Base-by-base conservation (phyloP, 495 filamentous ascomycete genomes). In the Penicillium malachiteum region DNA sequence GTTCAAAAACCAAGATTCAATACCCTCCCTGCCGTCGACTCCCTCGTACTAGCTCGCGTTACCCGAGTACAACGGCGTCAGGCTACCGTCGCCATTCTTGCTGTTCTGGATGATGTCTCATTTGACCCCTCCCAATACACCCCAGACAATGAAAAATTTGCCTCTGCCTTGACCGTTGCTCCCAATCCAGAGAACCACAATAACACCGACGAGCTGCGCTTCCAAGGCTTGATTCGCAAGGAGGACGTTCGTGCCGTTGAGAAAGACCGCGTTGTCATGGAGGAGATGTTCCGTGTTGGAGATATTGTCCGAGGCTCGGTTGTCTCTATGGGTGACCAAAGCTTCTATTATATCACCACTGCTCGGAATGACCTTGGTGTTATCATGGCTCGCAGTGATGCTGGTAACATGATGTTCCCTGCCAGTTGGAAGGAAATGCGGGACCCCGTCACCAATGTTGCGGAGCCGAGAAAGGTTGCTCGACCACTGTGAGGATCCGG, bases 221-320 rank as follows among this genome's bases (percentile, higher is more conserved):
- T 77, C 68, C 74, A 72, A 43, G 78, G 71, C 7, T 63, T 78
- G 12, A 79, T 86, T 42, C 80, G 93, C 8, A 84, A 84, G 57
- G 93, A 97, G 72, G 94, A 98, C 64, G 89, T 98, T 11, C 79
- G 94, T 49, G 91, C 90, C 14, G 96, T 93, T 38, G 94, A 98
- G 81, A 96, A 96, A 75, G 94, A 98, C 56, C 87, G 85, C 51
- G 91, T 97, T 18, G 89, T 89, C 66, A 87, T 96, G 57, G 85
- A 87, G 60, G 91, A 96, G 65, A 90, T 87, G 71, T 98, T 97
- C 70, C 80, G 93, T 55, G 90, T 93, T 11, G 94, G 94, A 0
- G 94, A 98, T 80, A 85, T 98, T 56, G 90, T 98, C 38, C 79
- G 92, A 51, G 94, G 90, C 11, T 82, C 88, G 21, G 92, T 98